Evolutionary conservation across 2,329 filamentous ascomycete species (phyloP).

Genomic region (Zymoseptoria ardabiliae): DNA sequence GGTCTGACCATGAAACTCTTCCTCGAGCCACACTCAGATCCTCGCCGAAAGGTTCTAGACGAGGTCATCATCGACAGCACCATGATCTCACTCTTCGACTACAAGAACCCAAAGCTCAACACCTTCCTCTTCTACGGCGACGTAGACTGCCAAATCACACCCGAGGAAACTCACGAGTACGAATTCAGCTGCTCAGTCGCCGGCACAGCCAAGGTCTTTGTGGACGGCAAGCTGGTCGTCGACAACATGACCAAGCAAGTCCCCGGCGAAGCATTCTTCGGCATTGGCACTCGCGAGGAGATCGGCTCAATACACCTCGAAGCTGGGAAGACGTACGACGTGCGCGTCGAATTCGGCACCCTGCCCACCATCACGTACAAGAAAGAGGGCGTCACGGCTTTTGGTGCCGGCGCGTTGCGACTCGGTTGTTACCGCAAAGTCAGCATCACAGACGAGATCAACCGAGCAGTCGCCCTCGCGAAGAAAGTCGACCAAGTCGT

Average conservation of each 20-base stretch:
- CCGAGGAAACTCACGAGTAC: constrained; percentile 54
- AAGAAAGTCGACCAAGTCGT: constrained; percentile 68
- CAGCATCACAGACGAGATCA: constrained; percentile 59
- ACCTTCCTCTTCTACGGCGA: constrained; percentile 35
- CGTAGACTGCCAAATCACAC: constrained; percentile 51
- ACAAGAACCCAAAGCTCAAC: constrained; percentile 36
- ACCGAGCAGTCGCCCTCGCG: constrained; percentile 60
- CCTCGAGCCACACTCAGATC: constrained; percentile 42
- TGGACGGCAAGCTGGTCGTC: constrained; percentile 56
- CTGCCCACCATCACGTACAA: constrained; percentile 59
- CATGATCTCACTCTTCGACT: constrained; percentile 45
- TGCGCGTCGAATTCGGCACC: constrained; percentile 54
- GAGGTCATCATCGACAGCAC: constrained; percentile 37
- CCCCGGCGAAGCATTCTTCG: constrained; percentile 58
- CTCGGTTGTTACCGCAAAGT: constrained; percentile 51
- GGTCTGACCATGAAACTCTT: constrained; percentile 24
- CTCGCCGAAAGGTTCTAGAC: constrained; percentile 46
- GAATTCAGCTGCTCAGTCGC: constrained; percentile 61
- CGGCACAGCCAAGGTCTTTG: constrained; percentile 58
- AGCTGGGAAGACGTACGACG: constrained; percentile 53
- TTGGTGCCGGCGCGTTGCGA: constrained; percentile 55
- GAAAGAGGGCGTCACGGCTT: constrained; percentile 53
- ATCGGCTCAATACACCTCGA: constrained; percentile 51
- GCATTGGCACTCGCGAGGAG: constrained; percentile 57
- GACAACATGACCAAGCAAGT: constrained; percentile 55